Conservation (phyloP, 768 basidiomycete species). For the Grammothele lineata region DNA sequence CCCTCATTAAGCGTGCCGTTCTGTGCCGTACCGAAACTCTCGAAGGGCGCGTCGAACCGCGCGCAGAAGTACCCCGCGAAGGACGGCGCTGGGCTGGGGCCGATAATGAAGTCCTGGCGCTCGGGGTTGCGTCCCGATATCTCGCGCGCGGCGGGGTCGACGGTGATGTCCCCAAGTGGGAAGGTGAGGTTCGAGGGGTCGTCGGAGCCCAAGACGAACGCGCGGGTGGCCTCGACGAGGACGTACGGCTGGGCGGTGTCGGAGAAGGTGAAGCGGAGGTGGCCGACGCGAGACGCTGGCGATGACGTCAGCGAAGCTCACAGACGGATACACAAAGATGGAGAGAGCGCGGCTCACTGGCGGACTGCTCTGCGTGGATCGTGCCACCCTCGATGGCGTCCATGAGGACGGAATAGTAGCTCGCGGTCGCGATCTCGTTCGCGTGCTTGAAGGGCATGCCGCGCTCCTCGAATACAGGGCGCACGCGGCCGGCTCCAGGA, state of each 20-base stretch:
- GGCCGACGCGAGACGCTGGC: conserved; percentile 70
- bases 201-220: conserved; percentile 53
- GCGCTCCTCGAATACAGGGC: conserved; percentile 52
- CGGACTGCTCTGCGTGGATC: conserved; percentile 50
- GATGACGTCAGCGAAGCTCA: neutral
- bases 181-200: conserved; percentile 45
- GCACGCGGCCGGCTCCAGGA: conserved; percentile 51
- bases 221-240: conserved; percentile 62
- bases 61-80: conserved; percentile 52
- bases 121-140: conserved; percentile 65
- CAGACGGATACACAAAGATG: neutral
- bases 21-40: conserved; percentile 45
- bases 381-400: conserved; percentile 46
- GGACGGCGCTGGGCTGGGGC: conserved; percentile 37
- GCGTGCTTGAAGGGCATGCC: conserved; percentile 50
- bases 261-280: conserved; percentile 66
- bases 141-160: conserved; percentile 41
- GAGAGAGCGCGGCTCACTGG: conserved; percentile 41
- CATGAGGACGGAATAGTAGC: conserved; percentile 56
- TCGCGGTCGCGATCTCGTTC: conserved; percentile 47
- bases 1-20: conserved; percentile 35
- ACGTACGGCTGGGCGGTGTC: conserved; percentile 47
- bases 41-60: conserved; percentile 46
- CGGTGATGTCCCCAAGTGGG: conserved; percentile 46
- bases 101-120: conserved; percentile 67